A percentile compares a stretch with the other conserved stretches of the same genome.
Evolutionary conservation across 1,284 basidiomycete species (phyloP).

Genomic region (Cryptococcus depauperatus): DNA sequence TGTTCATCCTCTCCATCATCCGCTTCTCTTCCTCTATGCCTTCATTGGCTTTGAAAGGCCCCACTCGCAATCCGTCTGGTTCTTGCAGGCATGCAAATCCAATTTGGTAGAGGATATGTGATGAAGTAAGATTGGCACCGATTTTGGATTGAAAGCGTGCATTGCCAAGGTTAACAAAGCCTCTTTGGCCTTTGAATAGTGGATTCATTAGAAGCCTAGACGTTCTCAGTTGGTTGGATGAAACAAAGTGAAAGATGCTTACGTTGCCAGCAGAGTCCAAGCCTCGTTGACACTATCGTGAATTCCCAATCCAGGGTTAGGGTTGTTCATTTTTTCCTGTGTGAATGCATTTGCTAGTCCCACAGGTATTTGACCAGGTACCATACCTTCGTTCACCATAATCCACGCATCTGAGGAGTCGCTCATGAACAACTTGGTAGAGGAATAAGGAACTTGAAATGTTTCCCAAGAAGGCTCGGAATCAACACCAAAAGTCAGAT

Average conservation of each 20-base stretch:
- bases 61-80: conserved; percentile 28
- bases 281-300: conserved; percentile 26
- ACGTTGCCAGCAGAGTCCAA: conserved; percentile 30
- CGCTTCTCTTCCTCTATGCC: conserved; percentile 11
- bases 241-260: conserved; percentile 5
- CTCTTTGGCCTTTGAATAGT: conserved; percentile 33
- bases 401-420: conserved; percentile 31
- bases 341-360: conserved; percentile 26
- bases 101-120: conserved; percentile 28
- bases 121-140: conserved; percentile 27
- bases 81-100: conserved; percentile 35
- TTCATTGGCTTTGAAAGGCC: conserved; percentile 24
- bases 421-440: conserved; percentile 21
- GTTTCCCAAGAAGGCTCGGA: conserved; percentile 6
- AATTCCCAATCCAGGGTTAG: conserved; percentile 14
- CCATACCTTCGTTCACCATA: conserved; percentile 23
- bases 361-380: conserved; percentile 31
- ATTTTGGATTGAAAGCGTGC: conserved; percentile 23
- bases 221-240: background rate
- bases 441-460: conserved; percentile 4
- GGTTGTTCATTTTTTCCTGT: conserved; percentile 30
- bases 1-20: conserved; percentile 26
- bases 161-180: conserved; percentile 36
- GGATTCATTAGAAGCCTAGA: conserved; percentile 33
- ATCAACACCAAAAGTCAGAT: conserved; percentile 18